phyloP scores from a whole-genome alignment of 768 basidiomycete species.

The Hypholoma fasciculare region DNA sequence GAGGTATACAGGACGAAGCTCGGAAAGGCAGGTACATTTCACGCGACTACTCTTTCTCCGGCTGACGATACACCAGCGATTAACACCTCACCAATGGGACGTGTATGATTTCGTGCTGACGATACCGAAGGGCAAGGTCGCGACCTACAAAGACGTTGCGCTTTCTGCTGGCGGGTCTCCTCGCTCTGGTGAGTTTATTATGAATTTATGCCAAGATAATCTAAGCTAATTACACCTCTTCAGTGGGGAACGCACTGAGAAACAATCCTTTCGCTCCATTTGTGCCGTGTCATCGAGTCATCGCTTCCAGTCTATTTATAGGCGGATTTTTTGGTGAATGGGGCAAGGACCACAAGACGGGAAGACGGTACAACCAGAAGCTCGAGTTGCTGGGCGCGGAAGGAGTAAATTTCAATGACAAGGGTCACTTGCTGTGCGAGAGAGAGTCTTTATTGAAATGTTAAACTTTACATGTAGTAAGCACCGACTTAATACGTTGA shows the following conservation, averaged over 20 bases:
- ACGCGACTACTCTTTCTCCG: neutral
- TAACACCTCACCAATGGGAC: constrained; percentile 58
- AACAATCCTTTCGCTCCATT: constrained; percentile 68
- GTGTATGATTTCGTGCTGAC: constrained; percentile 55
- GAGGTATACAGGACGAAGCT: constrained; percentile 28
- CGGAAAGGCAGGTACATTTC: constrained; percentile 32
- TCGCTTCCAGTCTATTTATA: constrained; percentile 58
- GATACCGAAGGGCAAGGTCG: constrained; percentile 52
- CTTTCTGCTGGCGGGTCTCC: constrained; percentile 57
- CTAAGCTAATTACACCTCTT: neutral
- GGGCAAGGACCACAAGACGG: constrained; percentile 44
- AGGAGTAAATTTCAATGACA: constrained; percentile 48
- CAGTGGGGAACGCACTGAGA: constrained; percentile 64
- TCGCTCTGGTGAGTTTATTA: constrained; percentile 49
- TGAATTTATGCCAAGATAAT: neutral
- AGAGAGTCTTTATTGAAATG: constrained; percentile 24
- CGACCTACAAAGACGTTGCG: constrained; percentile 58
- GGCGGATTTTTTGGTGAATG: constrained; percentile 69
- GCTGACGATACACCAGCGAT: constrained; percentile 28
- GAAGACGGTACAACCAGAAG: constrained; percentile 46
- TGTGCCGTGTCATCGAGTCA: constrained; percentile 71
- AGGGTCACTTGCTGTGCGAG: constrained; percentile 37
- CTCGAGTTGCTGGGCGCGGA: constrained; percentile 49
- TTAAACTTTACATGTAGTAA: neutral
- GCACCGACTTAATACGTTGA: neutral